Evolutionary conservation across 495 filamentous ascomycete genomes (phyloP).

Genomic region (Viridothelium virens): DNA sequence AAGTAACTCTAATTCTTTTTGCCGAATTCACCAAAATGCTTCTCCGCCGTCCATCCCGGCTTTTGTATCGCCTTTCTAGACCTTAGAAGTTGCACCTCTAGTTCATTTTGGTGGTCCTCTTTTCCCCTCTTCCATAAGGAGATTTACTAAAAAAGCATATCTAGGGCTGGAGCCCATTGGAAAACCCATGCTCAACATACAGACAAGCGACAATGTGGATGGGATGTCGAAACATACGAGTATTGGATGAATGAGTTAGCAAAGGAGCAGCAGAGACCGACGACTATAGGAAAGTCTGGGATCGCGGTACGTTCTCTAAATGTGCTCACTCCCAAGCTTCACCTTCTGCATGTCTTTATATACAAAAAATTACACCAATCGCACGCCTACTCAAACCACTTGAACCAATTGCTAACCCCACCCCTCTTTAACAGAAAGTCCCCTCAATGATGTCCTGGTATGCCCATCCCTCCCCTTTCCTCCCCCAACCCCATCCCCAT

Average conservation of each 20-base stretch:
- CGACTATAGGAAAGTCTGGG: conserved; percentile 13
- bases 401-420: background rate
- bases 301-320: conserved; percentile 12
- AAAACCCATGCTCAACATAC: conserved; percentile 31
- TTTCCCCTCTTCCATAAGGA: background rate
- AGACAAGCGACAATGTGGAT: conserved; percentile 27
- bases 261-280: conserved; percentile 19
- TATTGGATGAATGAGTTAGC: conserved; percentile 29
- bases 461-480: conserved; percentile 11
- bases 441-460: conserved; percentile 9
- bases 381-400: background rate
- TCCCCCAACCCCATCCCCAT: background rate
- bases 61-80: too few species aligned
- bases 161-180: conserved; percentile 41
- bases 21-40: background rate
- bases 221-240: conserved; percentile 36
- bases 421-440: background rate
- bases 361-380: background rate
- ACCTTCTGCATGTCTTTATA: background rate
- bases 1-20: background rate
- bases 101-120: background rate
- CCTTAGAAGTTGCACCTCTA: background rate
- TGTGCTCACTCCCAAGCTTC: background rate
- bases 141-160: background rate
- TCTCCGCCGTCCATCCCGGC: too few species aligned